Evolutionary conservation across 1,284 basidiomycete species (phyloP).

Genomic region (Sporisorium exsertum): DNA sequence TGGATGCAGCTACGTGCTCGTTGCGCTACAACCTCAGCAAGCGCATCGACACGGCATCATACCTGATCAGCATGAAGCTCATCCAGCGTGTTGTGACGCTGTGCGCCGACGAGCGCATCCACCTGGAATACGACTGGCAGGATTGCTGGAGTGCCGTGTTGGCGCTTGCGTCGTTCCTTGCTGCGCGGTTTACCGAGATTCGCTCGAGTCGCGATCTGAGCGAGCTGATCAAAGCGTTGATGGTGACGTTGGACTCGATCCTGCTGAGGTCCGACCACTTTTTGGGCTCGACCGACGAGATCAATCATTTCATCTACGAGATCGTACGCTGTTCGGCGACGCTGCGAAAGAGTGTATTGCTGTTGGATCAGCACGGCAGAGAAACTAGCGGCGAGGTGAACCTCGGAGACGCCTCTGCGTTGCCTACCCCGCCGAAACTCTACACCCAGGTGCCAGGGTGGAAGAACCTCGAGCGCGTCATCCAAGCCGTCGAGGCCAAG

Average conservation of each 20-base stretch:
- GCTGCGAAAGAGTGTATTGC: slow-evolving; percentile 37
- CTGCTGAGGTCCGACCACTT: slow-evolving; percentile 53
- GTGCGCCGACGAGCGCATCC: slow-evolving; percentile 50
- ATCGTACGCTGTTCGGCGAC: slow-evolving; percentile 43
- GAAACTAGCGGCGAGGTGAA: not conserved
- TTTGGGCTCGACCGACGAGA: slow-evolving; percentile 49
- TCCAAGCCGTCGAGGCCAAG: slow-evolving; percentile 49
- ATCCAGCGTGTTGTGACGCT: slow-evolving; percentile 51
- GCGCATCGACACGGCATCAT: slow-evolving; percentile 49
- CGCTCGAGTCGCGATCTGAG: slow-evolving; percentile 31
- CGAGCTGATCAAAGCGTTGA: slow-evolving; percentile 45
- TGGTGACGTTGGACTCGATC: slow-evolving; percentile 49
- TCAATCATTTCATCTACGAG: slow-evolving; percentile 59
- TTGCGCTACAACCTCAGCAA: slow-evolving; percentile 64
- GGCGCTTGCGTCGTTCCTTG: slow-evolving; percentile 47
- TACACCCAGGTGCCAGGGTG: slow-evolving; percentile 40
- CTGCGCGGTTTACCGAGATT: slow-evolving; percentile 46
- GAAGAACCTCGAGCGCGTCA: slow-evolving; percentile 42
- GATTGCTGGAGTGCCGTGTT: slow-evolving; percentile 59
- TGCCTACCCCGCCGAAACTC: slow-evolving; percentile 32
- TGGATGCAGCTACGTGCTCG: slow-evolving; percentile 54
- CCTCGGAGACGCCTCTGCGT: not conserved
- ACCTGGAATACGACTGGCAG: slow-evolving; percentile 61
- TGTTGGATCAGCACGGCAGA: slow-evolving; percentile 22
- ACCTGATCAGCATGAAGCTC: slow-evolving; percentile 51